A percentile compares a stretch with the other conserved stretches of the same genome.
Conservation (phyloP, 257 asterid species). For the Solanum sejunctum region DNA sequence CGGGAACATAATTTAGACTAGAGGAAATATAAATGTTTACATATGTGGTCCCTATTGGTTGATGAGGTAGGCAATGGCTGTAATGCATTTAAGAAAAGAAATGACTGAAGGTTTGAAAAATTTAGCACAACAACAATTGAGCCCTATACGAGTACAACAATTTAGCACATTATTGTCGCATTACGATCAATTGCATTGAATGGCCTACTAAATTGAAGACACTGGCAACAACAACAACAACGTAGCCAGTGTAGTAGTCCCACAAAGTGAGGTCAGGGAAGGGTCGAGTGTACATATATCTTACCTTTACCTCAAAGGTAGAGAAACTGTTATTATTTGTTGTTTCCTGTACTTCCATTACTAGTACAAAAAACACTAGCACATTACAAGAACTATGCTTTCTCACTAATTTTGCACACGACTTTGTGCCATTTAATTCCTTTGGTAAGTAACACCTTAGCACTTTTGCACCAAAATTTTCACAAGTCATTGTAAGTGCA, state of each 20-base stretch:
- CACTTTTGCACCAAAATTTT: neutral
- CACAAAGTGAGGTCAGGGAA: neutral
- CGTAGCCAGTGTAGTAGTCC: neutral
- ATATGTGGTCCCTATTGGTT: neutral
- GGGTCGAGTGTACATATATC: neutral
- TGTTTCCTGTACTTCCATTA: neutral
- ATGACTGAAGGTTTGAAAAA: neutral
- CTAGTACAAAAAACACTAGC: neutral
- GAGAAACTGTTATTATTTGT: neutral
- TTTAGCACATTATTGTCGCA: neutral
- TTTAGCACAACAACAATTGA: too few species aligned
- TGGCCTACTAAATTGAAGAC: neutral
- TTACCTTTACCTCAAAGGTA: neutral
- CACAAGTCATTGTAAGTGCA: neutral
- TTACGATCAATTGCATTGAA: neutral
- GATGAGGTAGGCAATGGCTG: neutral
- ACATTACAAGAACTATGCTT: neutral
- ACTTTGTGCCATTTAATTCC: neutral
- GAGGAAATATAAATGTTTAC: neutral
- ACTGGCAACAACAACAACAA: neutral
- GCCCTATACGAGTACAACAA: neutral
- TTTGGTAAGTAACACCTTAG: neutral
- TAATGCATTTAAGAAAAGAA: neutral
- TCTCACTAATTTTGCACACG: neutral
- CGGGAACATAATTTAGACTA: neutral